These are phyloP conservation scores for Passalora sequoiae DNA, from an alignment of 2,329 filamentous ascomycete genomes.

Conservation along the genomic window DNA sequence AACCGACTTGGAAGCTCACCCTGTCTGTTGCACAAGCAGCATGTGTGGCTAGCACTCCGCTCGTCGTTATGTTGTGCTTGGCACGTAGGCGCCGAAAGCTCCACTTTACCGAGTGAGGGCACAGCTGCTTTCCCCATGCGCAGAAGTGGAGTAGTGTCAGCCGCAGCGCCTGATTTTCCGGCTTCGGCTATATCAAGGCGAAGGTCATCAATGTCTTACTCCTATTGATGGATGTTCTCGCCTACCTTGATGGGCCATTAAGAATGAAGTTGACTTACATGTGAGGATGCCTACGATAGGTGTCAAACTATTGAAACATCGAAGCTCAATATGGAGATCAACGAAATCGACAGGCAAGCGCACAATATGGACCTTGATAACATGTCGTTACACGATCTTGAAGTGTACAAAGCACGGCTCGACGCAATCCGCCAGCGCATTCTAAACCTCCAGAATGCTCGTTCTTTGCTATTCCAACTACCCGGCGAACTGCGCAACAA, in stretches of 20 bases:
- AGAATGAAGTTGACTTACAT: no score
- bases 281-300: no score
- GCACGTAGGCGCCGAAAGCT: not conserved
- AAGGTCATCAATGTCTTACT: not conserved
- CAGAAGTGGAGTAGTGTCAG: not conserved
- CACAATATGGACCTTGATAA: slow-evolving; percentile 7
- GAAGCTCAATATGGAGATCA: no score
- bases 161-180: not conserved
- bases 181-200: not conserved
- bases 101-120: not conserved
- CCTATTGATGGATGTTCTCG: not conserved
- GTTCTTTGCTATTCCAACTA: slow-evolving; percentile 15
- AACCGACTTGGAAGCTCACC: no score
- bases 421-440: slow-evolving; percentile 17
- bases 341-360: no score
- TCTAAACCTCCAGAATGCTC: slow-evolving; percentile 17
- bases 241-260: slow-evolving; percentile 4
- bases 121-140: not conserved
- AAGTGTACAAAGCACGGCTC: slow-evolving; percentile 15
- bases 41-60: no score
- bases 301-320: no score
- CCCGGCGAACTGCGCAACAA: slow-evolving; percentile 17
- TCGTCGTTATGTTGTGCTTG: not conserved
- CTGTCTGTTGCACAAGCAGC: no score
- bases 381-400: slow-evolving; percentile 14